A percentile compares a stretch with the other conserved stretches of the same genome.
Conservation (phyloP, 2,329 filamentous ascomycete genomes). For the Fusarium lateritium region DNA sequence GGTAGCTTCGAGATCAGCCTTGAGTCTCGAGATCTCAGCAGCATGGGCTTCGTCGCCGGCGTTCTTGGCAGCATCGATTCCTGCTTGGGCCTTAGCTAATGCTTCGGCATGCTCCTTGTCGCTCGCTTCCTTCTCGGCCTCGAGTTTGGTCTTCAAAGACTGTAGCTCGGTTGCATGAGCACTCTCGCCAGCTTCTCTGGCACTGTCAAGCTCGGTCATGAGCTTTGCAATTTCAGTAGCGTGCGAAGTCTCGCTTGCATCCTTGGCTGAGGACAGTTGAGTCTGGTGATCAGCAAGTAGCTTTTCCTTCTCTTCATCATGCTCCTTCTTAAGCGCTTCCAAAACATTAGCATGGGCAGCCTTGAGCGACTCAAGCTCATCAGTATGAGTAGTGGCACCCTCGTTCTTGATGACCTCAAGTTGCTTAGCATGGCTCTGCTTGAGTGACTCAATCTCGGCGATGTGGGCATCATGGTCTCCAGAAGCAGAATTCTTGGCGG, state of each 20-base stretch:
- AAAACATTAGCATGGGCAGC: conserved; percentile 61
- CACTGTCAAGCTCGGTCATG: conserved; percentile 51
- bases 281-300: conserved; percentile 51
- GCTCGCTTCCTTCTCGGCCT: conserved; percentile 60
- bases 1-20: conserved; percentile 49
- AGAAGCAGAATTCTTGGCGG: conserved; percentile 66
- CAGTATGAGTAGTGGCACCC: conserved; percentile 57
- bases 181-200: conserved; percentile 53
- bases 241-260: conserved; percentile 48
- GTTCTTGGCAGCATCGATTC: conserved; percentile 53
- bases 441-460: conserved; percentile 68
- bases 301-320: conserved; percentile 57
- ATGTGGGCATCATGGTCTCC: conserved; percentile 65
- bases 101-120: conserved; percentile 51
- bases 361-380: conserved; percentile 61
- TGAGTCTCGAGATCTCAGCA: conserved; percentile 51
- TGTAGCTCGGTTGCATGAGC: conserved; percentile 54
- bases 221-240: conserved; percentile 49
- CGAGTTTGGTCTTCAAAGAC: conserved; percentile 60
- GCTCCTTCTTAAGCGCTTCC: conserved; percentile 60
- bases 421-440: conserved; percentile 67
- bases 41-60: conserved; percentile 51
- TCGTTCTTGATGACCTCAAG: conserved; percentile 61
- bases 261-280: conserved; percentile 52
- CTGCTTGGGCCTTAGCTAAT: conserved; percentile 52